Evolutionary conservation across 257 asterid species (phyloP).

Genomic region (Ehretia macrophylla): DNA sequence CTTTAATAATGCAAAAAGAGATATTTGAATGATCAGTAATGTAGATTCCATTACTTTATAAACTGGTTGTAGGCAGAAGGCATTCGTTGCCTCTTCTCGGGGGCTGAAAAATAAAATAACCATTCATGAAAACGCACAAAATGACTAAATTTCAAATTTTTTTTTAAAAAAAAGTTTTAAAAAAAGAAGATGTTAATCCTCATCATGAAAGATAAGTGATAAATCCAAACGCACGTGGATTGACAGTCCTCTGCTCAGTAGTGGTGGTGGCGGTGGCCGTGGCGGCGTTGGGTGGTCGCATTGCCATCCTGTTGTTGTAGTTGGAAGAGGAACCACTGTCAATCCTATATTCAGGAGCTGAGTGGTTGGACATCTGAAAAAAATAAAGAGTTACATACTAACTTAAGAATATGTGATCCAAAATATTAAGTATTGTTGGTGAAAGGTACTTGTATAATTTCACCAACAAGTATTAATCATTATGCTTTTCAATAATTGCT

Average conservation of each 20-base stretch:
- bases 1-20: conserved; percentile 2
- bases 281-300: conserved; percentile 29
- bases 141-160: not conserved
- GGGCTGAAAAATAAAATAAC: conserved; percentile 46
- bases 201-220: too few species aligned
- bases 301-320: conserved; percentile 42
- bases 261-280: not conserved
- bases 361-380: conserved; percentile 41
- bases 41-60: conserved; percentile 52
- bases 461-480: too few species aligned
- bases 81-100: conserved; percentile 88
- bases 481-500: too few species aligned
- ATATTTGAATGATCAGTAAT: conserved; percentile 4
- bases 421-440: too few species aligned
- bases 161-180: not conserved
- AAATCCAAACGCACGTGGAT: conserved; percentile 44
- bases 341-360: conserved; percentile 41
- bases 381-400: not conserved
- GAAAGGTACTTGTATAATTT: too few species aligned
- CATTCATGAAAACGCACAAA: not conserved
- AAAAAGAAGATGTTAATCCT: not conserved
- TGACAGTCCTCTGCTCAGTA: conserved; percentile 44
- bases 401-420: not conserved
- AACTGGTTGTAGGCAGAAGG: conserved; percentile 95
- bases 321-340: conserved; percentile 65